Evolutionary conservation across 169 alveolate genomes (phyloP), one percentile per base, ranked within the genome.

Genomic region (Eimeria sp.): DNA sequence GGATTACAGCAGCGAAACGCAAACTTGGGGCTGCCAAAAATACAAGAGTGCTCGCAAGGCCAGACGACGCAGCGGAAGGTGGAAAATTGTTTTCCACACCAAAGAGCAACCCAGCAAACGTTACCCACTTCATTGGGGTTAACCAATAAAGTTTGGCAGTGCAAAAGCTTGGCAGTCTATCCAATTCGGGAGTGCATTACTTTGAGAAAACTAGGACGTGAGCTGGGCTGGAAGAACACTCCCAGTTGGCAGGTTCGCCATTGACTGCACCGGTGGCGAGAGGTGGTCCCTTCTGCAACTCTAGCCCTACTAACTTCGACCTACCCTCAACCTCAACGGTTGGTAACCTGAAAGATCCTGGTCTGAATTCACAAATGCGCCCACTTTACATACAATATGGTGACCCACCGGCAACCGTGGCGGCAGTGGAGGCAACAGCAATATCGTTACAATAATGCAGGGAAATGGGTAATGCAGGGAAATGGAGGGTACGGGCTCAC

Each of bases 131-230:
- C 49, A 25, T 30, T 30, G 49, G 49, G 11, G 34, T 11, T 70
- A 11, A n/a, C 51, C 25, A 11, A 67, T 30, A 7, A 67, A 67
- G 6, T 11, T 11, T 5, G 14, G 57, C 58, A 75, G 40, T 75
- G n/a, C 13, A 76, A 75, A 75, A 16, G 18, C 16, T 14, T 45
- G 63, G 87, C 13, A 47, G 87, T 43, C 57, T 4, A 45, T 82
- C 20, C 40, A 11, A 51, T 11, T 54, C 63, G 67, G n/a, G 43
- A 11, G 20, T 61, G 47, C 83, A 20, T 30, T 30, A 40, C 43
- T 54, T 87, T 30, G 94, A 87, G 72, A 87, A 87, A n/a, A 87
- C 94, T 65, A 87, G 78, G 40, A 87, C 94, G 45, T 65, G 94
- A 18, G 94, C 94, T 16, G 94, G 83, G 82, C 65, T 61, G 80